Evolutionary conservation across 1,284 basidiomycete species (phyloP).

Genomic region (Leccinum ponderosum): DNA sequence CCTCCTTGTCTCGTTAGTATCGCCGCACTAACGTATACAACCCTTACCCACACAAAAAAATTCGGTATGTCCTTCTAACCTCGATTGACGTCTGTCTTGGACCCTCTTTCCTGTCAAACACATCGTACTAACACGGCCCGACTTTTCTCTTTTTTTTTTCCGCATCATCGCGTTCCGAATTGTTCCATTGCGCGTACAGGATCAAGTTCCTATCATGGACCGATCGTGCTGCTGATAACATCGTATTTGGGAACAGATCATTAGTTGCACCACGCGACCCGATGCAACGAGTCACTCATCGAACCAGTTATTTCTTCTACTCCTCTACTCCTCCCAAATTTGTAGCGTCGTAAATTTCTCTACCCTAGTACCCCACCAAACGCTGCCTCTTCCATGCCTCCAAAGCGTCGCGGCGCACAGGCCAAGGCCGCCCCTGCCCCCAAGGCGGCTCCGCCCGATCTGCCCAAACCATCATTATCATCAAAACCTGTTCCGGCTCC

Average conservation of each 20-base stretch:
- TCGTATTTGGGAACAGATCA: slow-evolving; percentile 24
- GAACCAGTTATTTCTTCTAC: slow-evolving; percentile 17
- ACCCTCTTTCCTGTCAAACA: background rate
- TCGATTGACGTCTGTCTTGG: background rate
- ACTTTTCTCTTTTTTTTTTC: background rate
- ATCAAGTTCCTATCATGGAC: slow-evolving; percentile 33
- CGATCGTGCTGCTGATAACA: slow-evolving; percentile 31
- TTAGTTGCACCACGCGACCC: slow-evolving; percentile 24
- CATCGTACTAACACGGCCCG: slow-evolving; percentile 9
- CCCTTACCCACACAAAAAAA: background rate
- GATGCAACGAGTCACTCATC: slow-evolving; percentile 31
- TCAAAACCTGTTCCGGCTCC: slow-evolving; percentile 16
- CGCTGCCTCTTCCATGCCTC: slow-evolving; percentile 19
- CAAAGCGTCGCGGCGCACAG: slow-evolving; percentile 28
- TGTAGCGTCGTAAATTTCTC: slow-evolving; percentile 14
- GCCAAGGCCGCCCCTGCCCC: slow-evolving; percentile 17
- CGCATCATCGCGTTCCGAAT: slow-evolving; percentile 19
- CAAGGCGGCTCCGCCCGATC: slow-evolving; percentile 12
- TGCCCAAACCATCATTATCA: slow-evolving; percentile 11
- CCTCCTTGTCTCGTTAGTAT: slow-evolving; percentile 6
- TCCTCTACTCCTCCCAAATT: slow-evolving; percentile 11
- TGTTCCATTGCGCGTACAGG: slow-evolving; percentile 15
- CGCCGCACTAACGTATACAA: slow-evolving; percentile 7
- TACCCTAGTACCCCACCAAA: background rate
- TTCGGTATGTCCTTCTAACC: slow-evolving; percentile 11